Base-by-base conservation (phyloP, 108 stramenopile genomes). In the Epipyxis sp. region DNA sequence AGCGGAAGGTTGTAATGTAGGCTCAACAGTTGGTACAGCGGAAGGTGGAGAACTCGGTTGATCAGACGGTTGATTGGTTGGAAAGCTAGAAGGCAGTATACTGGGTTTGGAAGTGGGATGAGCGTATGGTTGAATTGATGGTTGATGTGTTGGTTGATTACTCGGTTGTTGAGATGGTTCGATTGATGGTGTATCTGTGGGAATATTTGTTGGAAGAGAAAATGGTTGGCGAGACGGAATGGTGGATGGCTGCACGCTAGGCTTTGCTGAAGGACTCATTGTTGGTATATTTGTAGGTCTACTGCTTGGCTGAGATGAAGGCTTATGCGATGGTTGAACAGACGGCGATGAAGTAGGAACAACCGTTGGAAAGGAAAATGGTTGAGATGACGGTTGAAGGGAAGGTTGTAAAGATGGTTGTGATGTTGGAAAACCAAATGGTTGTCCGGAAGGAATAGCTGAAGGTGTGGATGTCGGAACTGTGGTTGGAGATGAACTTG, bases 371-470 rank as follows among this genome's bases (percentile, higher is more conserved):
- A 20, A 25, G 25, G 20, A 16, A 16, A 25, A 57, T 57, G 54
- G 54, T 57, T 57, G 54, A 20, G 20, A 16, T 20, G 20, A 20
- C 25, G 54, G 54, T 57, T 57, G 54, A 57, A 16, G 54, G 20
- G 54, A 20, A 57, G 54, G 54, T 6, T 65, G 61, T 29, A 32
- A 65, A 37, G 61, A 35, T 65, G 61, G 61, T 37, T 65, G 61
- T 32, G 61, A 65, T 3, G 61, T 13, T 13, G 61, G 61, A 32
- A 6, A 10, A 35, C 35, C 6, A 65, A 32, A 65, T 65, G 61
- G 61, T 65, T 65, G 61, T 6, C 30, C 20, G 10, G 61, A 65
- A 25, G 61, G 61, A 32, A 6, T 16, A 32, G 61, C 3, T 16
- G 61, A 65, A 32, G 61, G 61, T 35, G 20, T 16, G 25, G 35